These are phyloP conservation scores for Fusarium robinianum DNA, from an alignment of 2,329 filamentous ascomycete genomes.

Conservation along the genomic window DNA sequence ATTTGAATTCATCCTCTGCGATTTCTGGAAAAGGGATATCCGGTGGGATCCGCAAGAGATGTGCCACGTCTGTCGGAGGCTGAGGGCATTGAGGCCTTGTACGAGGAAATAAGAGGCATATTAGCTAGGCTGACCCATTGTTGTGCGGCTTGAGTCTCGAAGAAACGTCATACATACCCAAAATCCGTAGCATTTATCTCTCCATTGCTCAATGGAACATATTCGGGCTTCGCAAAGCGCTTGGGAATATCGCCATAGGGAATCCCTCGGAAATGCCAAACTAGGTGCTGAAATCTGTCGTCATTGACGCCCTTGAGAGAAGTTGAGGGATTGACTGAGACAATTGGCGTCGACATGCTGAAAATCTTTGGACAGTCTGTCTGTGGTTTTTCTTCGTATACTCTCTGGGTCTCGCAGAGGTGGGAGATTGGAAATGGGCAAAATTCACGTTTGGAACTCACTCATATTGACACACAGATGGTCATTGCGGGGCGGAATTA, in stretches of 20 bases:
- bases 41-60: conserved; percentile 49
- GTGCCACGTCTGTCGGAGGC: conserved; percentile 45
- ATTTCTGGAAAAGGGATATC: conserved; percentile 30
- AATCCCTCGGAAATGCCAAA: conserved; percentile 18
- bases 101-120: too few species aligned
- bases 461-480: too few species aligned
- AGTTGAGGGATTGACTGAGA: not conserved
- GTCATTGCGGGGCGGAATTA: too few species aligned
- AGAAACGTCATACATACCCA: conserved; percentile 10
- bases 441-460: too few species aligned
- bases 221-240: conserved; percentile 8
- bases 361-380: too few species aligned
- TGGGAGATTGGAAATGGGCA: too few species aligned
- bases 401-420: too few species aligned
- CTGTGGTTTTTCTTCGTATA: too few species aligned
- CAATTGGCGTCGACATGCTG: too few species aligned
- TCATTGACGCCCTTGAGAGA: conserved; percentile 5
- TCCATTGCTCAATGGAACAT: not conserved
- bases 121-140: too few species aligned
- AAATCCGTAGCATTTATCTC: not conserved
- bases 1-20: conserved; percentile 48
- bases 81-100: conserved; percentile 49
- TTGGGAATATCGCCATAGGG: conserved; percentile 6
- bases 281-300: conserved; percentile 1
- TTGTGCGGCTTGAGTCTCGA: conserved; percentile 28